Base-by-base conservation (phyloP, 2,329 filamentous ascomycete genomes). In the Venturia aucupariae region DNA sequence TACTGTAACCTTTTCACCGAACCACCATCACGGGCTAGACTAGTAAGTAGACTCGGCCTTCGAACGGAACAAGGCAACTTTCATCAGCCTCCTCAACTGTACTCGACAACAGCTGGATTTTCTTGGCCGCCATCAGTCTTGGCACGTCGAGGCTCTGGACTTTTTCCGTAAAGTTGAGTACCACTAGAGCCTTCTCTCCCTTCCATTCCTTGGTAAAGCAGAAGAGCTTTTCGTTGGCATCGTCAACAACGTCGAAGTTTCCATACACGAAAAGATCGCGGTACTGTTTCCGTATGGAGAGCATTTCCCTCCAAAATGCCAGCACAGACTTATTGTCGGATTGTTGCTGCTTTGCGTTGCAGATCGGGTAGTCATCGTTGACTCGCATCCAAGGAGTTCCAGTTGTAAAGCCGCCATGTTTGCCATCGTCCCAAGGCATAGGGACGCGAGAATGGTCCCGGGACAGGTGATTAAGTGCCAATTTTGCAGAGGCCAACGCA, bases 391-490 rank as follows among this genome's bases (percentile, higher is more conserved):
- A 92, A 2, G 88, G 86, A 63, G 78, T 79, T 1, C 75, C 75
- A 1, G 76, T 76, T 0, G 86, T 86, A 75, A 91, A 92, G 13
- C 89, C 88, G 0, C 79, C 87, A 66, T 90, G 81, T 0, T 75
- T 70, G 1, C 75, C 77, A n/a, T 74, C 70, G 67, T 85, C 80
- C 88, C 89, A 92, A 71, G 90, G 87, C 74, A 92, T 86, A 0
- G 88, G 88, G 0, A 86, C 85, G 57, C 89, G 81, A 8, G 84
- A 85, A 72, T 92, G 89, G 73, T 92, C 89, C 27, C 88, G 73
- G 8, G 82, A 84, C 71, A 85, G 84, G 67, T 80, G 77, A 66
- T 83, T 81, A 69, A 86, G 78, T n/a, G 83, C 78, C 67, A 78
- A 69, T 73, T 73, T 75, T 62, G 70, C 79, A 24, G 73, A 71